Percentiles rank a stretch among this genome's conserved stretches.
Evolutionary conservation across 2,329 filamentous ascomycete species (phyloP).

Genomic region (Xylaria hypoxylon): DNA sequence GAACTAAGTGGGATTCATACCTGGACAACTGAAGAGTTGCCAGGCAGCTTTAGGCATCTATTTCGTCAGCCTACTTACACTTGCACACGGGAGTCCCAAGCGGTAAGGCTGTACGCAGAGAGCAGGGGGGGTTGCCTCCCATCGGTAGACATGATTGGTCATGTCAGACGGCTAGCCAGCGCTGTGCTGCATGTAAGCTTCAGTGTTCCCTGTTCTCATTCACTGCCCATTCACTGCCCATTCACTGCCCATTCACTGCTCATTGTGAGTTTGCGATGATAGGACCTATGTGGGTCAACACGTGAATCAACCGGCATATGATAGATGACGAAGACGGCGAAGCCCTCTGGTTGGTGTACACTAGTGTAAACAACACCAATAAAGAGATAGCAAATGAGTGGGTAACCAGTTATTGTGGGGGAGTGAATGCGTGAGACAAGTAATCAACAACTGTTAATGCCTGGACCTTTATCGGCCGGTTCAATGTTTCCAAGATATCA

Average conservation of each 20-base stretch:
- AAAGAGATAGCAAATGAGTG: background rate
- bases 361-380: background rate
- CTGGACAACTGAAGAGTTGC: background rate
- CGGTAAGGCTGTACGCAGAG: slow-evolving; percentile 12
- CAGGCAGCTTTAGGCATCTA: background rate
- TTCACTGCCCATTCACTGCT: too few relatives aligned
- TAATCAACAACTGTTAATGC: too few relatives aligned
- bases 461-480: too few relatives aligned
- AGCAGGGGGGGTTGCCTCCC: background rate
- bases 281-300: slow-evolving; percentile 1
- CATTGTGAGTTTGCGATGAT: background rate
- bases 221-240: too few relatives aligned
- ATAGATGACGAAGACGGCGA: slow-evolving; percentile 25
- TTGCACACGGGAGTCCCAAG: background rate
- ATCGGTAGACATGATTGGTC: background rate
- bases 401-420: slow-evolving; percentile 6
- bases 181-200: slow-evolving; percentile 19
- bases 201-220: too few relatives aligned
- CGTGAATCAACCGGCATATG: background rate
- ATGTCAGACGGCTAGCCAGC: background rate
- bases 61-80: background rate
- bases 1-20: too few relatives aligned
- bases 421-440: background rate
- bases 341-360: background rate
- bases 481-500: too few relatives aligned